A percentile compares a stretch with the other conserved stretches of the same genome.
These are phyloP conservation scores for Thalassiosira hispida DNA, from an alignment of 352 stramenopile species.

Conservation along the genomic window DNA sequence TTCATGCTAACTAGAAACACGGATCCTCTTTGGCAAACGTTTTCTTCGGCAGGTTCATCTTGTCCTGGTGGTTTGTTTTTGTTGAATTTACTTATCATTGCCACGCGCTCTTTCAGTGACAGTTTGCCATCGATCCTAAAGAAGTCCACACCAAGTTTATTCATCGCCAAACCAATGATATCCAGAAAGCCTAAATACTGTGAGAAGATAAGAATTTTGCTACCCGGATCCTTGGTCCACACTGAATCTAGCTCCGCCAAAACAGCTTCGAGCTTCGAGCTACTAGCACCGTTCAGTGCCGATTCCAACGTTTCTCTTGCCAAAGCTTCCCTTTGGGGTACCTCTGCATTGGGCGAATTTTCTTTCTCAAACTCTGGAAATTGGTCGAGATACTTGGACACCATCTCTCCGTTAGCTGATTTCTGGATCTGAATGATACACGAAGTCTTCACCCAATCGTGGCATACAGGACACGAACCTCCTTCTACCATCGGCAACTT, in stretches of 20 bases:
- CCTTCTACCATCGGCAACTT: constrained; percentile 31
- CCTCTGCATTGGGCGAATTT: constrained; percentile 9
- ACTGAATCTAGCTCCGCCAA: constrained; percentile 76
- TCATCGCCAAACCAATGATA: constrained; percentile 58
- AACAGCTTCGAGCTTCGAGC: constrained; percentile 79
- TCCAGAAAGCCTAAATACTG: constrained; percentile 81
- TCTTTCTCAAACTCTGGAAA: constrained; percentile 32
- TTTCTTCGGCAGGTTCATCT: constrained; percentile 7
- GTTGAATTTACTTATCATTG: constrained; percentile 72
- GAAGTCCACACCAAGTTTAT: constrained; percentile 47
- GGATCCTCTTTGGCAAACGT: constrained; percentile 43
- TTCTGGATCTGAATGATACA: constrained; percentile 68
- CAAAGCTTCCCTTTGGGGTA: constrained; percentile 19
- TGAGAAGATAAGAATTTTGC: constrained; percentile 77
- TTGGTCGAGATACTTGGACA: constrained; percentile 51
- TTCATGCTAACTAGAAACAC: constrained; percentile 84
- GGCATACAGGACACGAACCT: constrained; percentile 76
- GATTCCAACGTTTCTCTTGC: constrained; percentile 70
- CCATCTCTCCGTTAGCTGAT: constrained; percentile 46
- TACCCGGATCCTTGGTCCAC: constrained; percentile 70
- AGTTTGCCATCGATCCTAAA: constrained; percentile 80
- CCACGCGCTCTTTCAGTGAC: constrained; percentile 69
- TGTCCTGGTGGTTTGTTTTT: constrained; percentile 15
- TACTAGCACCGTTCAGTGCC: constrained; percentile 66
- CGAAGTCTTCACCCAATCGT: constrained; percentile 53